Conservation (phyloP, 495 filamentous ascomycete genomes). For the Daldinia childiae region DNA sequence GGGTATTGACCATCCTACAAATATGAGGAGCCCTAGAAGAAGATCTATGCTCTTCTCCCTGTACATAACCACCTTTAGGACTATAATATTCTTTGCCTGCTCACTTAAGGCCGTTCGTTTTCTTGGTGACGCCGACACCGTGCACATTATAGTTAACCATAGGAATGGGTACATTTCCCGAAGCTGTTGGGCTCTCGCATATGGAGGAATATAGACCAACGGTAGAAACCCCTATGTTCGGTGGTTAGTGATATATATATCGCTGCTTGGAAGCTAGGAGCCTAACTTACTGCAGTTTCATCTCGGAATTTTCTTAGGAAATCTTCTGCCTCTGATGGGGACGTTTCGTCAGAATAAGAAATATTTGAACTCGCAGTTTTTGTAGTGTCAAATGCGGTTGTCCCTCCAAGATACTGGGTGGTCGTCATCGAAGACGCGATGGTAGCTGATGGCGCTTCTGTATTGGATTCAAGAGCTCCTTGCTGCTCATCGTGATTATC, state of each 20-base stretch:
- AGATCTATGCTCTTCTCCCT: background rate
- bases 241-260: background rate
- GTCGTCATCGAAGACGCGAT: conserved; percentile 10
- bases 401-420: conserved; percentile 4
- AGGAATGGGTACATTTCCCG: background rate
- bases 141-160: background rate
- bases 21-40: background rate
- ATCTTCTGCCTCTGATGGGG: background rate
- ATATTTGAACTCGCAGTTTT: background rate
- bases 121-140: background rate
- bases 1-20: background rate
- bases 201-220: background rate
- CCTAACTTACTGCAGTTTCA: background rate
- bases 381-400: background rate
- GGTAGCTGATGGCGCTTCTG: background rate
- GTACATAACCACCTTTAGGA: background rate
- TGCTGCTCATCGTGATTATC: conserved; percentile 44
- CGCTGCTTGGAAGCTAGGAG: background rate
- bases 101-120: background rate
- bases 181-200: background rate
- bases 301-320: background rate
- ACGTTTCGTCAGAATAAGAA: background rate
- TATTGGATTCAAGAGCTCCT: background rate
- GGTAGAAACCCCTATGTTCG: background rate
- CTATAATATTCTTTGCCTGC: background rate